Evolutionary conservation across 176 grass and related monocot genomes (phyloP), one percentile per base, ranked within the genome.

Genomic region (Triticum timopheevii): DNA sequence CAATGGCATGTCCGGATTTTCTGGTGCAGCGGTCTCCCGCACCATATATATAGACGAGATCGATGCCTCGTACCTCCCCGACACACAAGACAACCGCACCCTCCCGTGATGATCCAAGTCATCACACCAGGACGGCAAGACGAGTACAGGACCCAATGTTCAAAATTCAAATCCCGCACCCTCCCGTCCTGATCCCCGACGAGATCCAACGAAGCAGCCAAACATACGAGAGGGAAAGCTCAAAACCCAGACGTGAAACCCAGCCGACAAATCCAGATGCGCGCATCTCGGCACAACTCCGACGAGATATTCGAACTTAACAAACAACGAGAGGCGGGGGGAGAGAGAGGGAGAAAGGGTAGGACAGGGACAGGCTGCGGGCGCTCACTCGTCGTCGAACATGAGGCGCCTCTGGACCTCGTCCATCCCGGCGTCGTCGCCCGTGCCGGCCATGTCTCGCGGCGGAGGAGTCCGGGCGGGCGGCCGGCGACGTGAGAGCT

Each of bases 301-400:
- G 82, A 28, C 82, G 36, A 12, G 2, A 15, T 62, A 10, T 10
- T 28, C 5, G 9, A 65, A 47, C 15, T 65, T 30, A 22, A 20
- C 44, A 28, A 80, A 45, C 61, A 20, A 19, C 10, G 10, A 19
- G 62, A 20, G 68, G 10, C 15, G 45, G 56, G 34, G 87, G 25
- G 28, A 30, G 28, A 45, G 4, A 73, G 42, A 5, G 42, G 49
- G 42, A 5, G 44, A 36, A 19, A 49, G 4, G 45, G 50, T 3
- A 22, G 22, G 15, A 22, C 2, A 42, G 34, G 22, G 10, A 38
- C 1, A 54, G 11, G 25, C 10, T 4, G 6, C 17, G 65, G 13
- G 13, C 6, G 36, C 96, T 91, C 80, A 98, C 96, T 98, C 96
- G 84, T 98, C 96, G 65, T 98, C 93, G 86, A 98, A 98, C 96